A percentile compares a stretch with the other conserved stretches of the same genome.
Conservation (phyloP, 306 rosid species). For the Medicago lupulina region DNA sequence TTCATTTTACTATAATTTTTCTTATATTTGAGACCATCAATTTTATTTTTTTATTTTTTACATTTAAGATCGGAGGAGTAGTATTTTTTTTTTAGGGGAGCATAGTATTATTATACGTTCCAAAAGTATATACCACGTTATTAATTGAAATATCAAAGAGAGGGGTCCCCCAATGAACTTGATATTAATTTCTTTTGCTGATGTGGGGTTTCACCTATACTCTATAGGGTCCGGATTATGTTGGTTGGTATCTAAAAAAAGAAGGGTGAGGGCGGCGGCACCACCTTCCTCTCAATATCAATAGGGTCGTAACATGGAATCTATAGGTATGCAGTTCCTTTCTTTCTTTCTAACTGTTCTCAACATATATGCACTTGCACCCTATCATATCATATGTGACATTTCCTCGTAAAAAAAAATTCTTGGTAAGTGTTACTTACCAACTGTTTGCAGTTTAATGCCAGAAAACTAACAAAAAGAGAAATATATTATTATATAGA, state of each 20-base stretch:
- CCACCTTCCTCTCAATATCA: slow-evolving; percentile 25
- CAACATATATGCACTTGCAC: not conserved
- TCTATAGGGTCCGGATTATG: not conserved
- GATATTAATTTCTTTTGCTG: not conserved
- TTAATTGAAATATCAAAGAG: slow-evolving; percentile 5
- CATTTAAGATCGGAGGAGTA: too few species aligned
- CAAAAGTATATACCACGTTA: not conserved
- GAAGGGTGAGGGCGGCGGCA: slow-evolving; percentile 44
- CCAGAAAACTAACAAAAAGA: not conserved
- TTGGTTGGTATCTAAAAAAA: slow-evolving; percentile 15
- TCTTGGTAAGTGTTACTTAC: slow-evolving; percentile 44
- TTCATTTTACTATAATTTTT: too few species aligned
- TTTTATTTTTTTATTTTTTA: too few species aligned
- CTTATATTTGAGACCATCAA: too few species aligned
- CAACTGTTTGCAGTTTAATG: slow-evolving; percentile 43
- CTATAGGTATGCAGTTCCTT: not conserved
- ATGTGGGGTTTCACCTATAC: not conserved
- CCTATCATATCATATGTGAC: slow-evolving; percentile 40
- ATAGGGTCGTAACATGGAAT: slow-evolving; percentile 40
- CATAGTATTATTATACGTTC: not conserved
- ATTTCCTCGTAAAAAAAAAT: slow-evolving; percentile 50
- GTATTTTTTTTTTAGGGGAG: too few species aligned
- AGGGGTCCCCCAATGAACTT: slow-evolving; percentile 22
- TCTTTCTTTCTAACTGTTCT: slow-evolving; percentile 23
- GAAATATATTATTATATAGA: not conserved